These are phyloP conservation scores for Anisogramma anomala DNA, from an alignment of 2,329 filamentous ascomycete species.

Conservation along the genomic window DNA sequence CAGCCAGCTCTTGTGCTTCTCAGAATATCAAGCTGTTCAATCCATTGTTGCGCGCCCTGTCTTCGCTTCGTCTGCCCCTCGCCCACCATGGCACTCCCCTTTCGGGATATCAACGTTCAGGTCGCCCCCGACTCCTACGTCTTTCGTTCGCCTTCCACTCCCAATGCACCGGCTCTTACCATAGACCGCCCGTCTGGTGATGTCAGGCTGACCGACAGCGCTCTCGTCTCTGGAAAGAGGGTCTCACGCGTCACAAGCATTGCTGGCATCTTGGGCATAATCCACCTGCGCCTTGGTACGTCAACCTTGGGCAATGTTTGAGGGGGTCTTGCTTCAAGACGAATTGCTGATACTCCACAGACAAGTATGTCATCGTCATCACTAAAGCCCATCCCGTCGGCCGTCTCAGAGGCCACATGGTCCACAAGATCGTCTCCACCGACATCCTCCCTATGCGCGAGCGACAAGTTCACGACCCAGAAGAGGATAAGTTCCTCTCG, in stretches of 20 bases:
- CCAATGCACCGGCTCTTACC: constrained; percentile 74
- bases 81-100: constrained; percentile 46
- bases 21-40: neutral
- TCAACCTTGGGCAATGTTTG: constrained; percentile 9
- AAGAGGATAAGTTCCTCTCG: constrained; percentile 83
- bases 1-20: neutral
- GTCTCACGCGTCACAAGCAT: constrained; percentile 71
- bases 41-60: constrained; percentile 3
- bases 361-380: constrained; percentile 96
- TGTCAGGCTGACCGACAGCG: constrained; percentile 70
- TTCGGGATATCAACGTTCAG: constrained; percentile 94
- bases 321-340: neutral
- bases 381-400: constrained; percentile 89
- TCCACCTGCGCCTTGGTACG: constrained; percentile 83
- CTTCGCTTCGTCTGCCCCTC: neutral
- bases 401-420: constrained; percentile 85
- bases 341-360: constrained; percentile 23
- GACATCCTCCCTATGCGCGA: constrained; percentile 92
- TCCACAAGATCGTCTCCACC: constrained; percentile 83
- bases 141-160: constrained; percentile 90
- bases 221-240: constrained; percentile 63
- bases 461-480: constrained; percentile 77
- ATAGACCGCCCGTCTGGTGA: constrained; percentile 90
- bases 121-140: constrained; percentile 86
- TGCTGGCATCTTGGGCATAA: constrained; percentile 84